A percentile compares a stretch with the other conserved stretches of the same genome.
phyloP scores from a whole-genome alignment of 805 yeast species.

The Metschnikowia vanudenii region DNA sequence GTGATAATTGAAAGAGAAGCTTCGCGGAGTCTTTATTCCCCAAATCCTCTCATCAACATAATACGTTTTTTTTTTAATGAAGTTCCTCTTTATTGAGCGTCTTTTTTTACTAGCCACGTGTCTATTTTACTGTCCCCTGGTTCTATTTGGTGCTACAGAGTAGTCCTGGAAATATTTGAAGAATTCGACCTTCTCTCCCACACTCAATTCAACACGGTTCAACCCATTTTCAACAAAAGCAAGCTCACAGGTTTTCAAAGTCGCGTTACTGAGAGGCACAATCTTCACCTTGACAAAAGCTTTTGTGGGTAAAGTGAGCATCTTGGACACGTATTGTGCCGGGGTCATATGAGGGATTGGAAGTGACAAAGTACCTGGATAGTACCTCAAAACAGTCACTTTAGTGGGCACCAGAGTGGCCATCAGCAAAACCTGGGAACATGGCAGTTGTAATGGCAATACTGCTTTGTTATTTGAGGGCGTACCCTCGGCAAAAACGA shows the following conservation, averaged over 20 bases:
- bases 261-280: conserved; percentile 22
- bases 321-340: conserved; percentile 23
- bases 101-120: no score
- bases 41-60: no score
- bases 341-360: conserved; percentile 33
- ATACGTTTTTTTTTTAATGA: conserved; percentile 1
- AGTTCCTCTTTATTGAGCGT: no score
- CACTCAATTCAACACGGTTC: conserved; percentile 30
- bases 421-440: conserved; percentile 5
- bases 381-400: conserved; percentile 37
- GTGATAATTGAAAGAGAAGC: no score
- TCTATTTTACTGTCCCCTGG: no score
- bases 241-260: conserved; percentile 20
- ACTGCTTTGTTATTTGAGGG: conserved; percentile 80
- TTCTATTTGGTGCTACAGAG: conserved; percentile 7
- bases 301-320: conserved; percentile 24
- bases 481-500: conserved; percentile 76
- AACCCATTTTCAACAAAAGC: conserved; percentile 36
- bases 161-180: conserved; percentile 16
- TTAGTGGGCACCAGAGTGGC: conserved; percentile 25
- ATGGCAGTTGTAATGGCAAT: conserved; percentile 49
- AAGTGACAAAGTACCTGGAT: conserved; percentile 37
- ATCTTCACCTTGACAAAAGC: conserved; percentile 29
- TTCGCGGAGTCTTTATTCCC: no score
- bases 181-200: conserved; percentile 32